These are phyloP conservation scores for Rhodofomes roseus DNA, from an alignment of 1,284 basidiomycete genomes.

Conservation along the genomic window DNA sequence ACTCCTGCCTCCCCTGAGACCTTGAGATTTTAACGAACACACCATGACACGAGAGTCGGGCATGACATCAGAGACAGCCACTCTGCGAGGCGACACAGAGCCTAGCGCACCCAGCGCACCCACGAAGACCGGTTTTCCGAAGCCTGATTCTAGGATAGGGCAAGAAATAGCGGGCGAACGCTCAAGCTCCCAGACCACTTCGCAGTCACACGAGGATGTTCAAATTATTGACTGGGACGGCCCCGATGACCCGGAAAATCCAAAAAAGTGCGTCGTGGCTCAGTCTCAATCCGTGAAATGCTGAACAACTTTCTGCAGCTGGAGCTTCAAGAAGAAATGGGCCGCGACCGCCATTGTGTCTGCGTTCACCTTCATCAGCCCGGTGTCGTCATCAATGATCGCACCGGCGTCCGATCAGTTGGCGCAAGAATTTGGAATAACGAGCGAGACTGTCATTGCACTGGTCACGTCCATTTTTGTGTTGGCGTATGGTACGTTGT, in stretches of 20 bases:
- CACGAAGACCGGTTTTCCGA: background rate
- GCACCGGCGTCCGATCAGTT: constrained; percentile 60
- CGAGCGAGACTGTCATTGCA: constrained; percentile 46
- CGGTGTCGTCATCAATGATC: constrained; percentile 69
- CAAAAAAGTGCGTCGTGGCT: constrained; percentile 48
- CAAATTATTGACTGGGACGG: constrained; percentile 57
- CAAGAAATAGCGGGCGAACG: background rate
- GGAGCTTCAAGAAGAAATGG: constrained; percentile 59
- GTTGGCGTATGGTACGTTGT: constrained; percentile 53
- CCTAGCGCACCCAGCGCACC: background rate
- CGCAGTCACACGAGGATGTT: constrained; percentile 6
- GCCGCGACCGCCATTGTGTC: constrained; percentile 59
- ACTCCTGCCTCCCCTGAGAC: background rate
- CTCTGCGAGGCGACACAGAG: constrained; percentile 4
- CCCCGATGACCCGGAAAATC: constrained; percentile 58
- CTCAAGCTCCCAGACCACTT: background rate
- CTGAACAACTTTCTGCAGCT: constrained; percentile 38
- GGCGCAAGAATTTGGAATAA: constrained; percentile 54
- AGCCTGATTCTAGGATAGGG: background rate
- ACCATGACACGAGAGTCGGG: constrained; percentile 4
- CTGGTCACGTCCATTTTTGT: constrained; percentile 68
- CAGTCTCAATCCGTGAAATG: background rate
- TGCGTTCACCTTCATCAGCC: constrained; percentile 62
- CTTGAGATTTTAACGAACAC: background rate
- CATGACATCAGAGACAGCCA: constrained; percentile 3